Percentiles rank a stretch among this genome's conserved stretches.
phyloP scores from a whole-genome alignment of 495 filamentous ascomycete genomes.

The Aspergillus egyptiacus region DNA sequence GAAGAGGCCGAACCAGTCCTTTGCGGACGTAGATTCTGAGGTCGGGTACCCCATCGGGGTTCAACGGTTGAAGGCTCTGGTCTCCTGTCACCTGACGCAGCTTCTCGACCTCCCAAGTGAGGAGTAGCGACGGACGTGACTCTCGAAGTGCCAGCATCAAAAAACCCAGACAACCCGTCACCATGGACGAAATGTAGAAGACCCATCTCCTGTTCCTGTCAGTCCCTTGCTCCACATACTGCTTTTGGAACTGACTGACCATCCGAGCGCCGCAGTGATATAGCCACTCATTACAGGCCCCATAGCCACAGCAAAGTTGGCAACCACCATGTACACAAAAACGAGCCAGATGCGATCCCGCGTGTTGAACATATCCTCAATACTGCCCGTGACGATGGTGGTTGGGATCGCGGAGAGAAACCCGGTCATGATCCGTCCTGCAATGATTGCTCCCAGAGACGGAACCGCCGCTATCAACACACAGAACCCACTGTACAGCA shows the following conservation, averaged over 20 bases:
- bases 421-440: conserved; percentile 38
- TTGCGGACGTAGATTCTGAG: conserved; percentile 24
- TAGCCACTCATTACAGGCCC: conserved; percentile 42
- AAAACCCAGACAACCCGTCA: conserved; percentile 9
- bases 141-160: conserved; percentile 25
- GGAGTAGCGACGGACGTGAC: conserved; percentile 29
- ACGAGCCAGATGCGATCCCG: conserved; percentile 42
- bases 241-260: conserved; percentile 21
- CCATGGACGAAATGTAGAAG: conserved; percentile 25
- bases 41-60: conserved; percentile 30
- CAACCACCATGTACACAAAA: conserved; percentile 34
- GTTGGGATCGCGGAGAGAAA: conserved; percentile 42
- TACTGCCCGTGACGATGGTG: conserved; percentile 39
- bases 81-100: conserved; percentile 24
- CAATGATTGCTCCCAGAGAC: conserved; percentile 22
- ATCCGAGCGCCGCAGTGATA: conserved; percentile 28
- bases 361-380: conserved; percentile 46
- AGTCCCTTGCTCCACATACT: conserved; percentile 14
- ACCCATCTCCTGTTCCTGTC: conserved; percentile 31
- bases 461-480: conserved; percentile 30
- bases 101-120: conserved; percentile 20
- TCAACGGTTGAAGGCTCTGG: conserved; percentile 20
- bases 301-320: conserved; percentile 35
- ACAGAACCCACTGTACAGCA: conserved; percentile 32
- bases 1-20: conserved; percentile 30